Evolutionary conservation across 345 rosid genomes (phyloP).

Genomic region (Geranium rotundifolium): DNA sequence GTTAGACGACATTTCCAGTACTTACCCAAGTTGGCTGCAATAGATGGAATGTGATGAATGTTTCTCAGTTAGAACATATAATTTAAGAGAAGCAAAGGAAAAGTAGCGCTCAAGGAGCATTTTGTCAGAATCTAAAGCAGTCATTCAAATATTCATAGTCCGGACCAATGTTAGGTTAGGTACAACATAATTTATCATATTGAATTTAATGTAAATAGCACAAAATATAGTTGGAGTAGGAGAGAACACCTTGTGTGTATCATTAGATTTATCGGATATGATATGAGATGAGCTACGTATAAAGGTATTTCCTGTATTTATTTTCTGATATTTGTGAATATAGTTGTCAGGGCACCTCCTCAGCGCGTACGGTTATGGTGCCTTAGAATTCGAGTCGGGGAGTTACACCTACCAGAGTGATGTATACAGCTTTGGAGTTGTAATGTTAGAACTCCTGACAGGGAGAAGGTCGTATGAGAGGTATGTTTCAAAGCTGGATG

Average conservation of each 20-base stretch:
- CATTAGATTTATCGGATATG: not conserved
- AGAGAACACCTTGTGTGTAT: not conserved
- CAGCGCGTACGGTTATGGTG: slow-evolving; percentile 38
- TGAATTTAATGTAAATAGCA: not conserved
- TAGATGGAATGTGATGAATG: not conserved
- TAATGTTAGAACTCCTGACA: slow-evolving; percentile 88
- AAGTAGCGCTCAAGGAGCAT: not conserved
- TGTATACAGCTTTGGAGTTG: slow-evolving; percentile 85
- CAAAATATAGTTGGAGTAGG: not conserved
- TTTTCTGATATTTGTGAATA: slow-evolving; percentile 8
- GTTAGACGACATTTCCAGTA: too few relatives aligned
- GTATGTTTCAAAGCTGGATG: slow-evolving; percentile 19
- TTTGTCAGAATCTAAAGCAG: not conserved
- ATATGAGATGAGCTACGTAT: too few relatives aligned
- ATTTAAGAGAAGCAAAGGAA: too few relatives aligned
- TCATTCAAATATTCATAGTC: not conserved
- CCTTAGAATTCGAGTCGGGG: slow-evolving; percentile 75
- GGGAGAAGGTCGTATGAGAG: slow-evolving; percentile 77
- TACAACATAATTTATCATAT: not conserved
- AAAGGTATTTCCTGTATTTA: too few relatives aligned
- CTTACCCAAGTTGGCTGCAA: not conserved
- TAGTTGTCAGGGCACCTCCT: slow-evolving; percentile 38
- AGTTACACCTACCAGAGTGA: slow-evolving; percentile 79
- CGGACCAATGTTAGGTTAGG: not conserved
- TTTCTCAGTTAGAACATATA: too few relatives aligned